These are phyloP conservation scores for Trametes meyenii DNA, from an alignment of 768 basidiomycete genomes.

Conservation along the genomic window DNA sequence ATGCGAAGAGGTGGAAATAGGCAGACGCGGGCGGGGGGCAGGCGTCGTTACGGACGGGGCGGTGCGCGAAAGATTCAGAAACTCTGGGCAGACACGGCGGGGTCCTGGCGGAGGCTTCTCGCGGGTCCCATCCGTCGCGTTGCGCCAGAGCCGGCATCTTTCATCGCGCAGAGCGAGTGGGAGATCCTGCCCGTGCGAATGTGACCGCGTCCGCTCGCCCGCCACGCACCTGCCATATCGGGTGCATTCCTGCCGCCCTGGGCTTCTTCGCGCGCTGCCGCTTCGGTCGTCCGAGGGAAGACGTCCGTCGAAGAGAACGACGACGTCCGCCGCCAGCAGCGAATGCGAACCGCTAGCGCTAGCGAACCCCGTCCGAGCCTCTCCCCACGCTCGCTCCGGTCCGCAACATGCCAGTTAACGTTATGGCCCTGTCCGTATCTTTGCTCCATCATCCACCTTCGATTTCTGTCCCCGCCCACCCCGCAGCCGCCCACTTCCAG, in stretches of 20 bases:
- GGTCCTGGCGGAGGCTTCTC: neutral
- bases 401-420: constrained; percentile 19
- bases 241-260: neutral
- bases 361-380: neutral
- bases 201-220: constrained; percentile 11
- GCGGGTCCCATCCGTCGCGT: neutral
- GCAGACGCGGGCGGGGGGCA: neutral
- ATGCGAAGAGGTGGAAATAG: neutral
- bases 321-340: too few species aligned
- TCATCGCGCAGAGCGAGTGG: too few species aligned
- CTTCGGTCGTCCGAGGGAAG: constrained; percentile 10
- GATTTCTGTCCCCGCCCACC: constrained; percentile 4
- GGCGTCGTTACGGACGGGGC: constrained; percentile 11
- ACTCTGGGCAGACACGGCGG: neutral
- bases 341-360: too few species aligned
- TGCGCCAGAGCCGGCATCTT: neutral
- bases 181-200: constrained; percentile 4
- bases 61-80: constrained; percentile 10
- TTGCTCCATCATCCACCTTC: neutral
- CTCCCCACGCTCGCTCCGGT: constrained; percentile 8
- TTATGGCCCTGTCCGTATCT: constrained; percentile 5
- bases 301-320: too few species aligned
- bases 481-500: neutral
- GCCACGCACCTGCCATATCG: neutral
- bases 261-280: neutral